Evolutionary conservation across 2,329 filamentous ascomycete genomes (phyloP).

Genomic region (Talaromyces sp.): DNA sequence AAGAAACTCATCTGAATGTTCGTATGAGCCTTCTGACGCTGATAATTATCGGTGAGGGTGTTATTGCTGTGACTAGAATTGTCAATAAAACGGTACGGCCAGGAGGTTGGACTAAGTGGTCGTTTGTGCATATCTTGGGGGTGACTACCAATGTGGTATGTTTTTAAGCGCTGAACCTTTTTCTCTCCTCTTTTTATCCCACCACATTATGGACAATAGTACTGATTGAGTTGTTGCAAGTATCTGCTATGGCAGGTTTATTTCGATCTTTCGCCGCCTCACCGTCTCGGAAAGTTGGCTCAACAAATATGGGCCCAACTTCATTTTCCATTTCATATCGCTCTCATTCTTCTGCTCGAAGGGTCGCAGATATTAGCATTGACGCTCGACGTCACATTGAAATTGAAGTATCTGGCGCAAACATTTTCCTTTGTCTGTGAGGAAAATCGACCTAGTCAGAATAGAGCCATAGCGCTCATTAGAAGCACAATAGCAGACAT

Average conservation of each 20-base stretch:
- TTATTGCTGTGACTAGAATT: constrained; percentile 61
- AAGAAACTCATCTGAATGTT: constrained; percentile 65
- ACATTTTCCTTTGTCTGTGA: constrained; percentile 46
- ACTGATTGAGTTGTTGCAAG: constrained; percentile 22
- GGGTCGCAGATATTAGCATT: constrained; percentile 61
- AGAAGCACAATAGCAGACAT: constrained; percentile 43
- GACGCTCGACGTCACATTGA: constrained; percentile 48
- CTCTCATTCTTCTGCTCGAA: constrained; percentile 66
- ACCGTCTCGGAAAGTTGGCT: constrained; percentile 55
- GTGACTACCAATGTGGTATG: constrained; percentile 43
- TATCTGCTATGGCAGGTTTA: constrained; percentile 67
- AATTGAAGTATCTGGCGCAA: constrained; percentile 43
- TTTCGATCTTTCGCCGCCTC: constrained; percentile 58
- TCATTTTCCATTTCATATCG: constrained; percentile 66
- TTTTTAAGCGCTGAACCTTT: background rate
- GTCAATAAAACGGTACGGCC: constrained; percentile 54
- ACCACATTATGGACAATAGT: background rate
- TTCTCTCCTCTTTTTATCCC: too few relatives aligned
- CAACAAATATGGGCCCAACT: constrained; percentile 57
- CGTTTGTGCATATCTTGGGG: constrained; percentile 42
- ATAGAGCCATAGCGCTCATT: constrained; percentile 35
- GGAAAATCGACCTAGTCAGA: constrained; percentile 32
- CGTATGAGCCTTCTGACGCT: constrained; percentile 66
- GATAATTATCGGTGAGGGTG: constrained; percentile 68
- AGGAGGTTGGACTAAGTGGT: constrained; percentile 45